Evolutionary conservation across 352 stramenopile genomes (phyloP).

Genomic region (Globisporangium megalacanthum): DNA sequence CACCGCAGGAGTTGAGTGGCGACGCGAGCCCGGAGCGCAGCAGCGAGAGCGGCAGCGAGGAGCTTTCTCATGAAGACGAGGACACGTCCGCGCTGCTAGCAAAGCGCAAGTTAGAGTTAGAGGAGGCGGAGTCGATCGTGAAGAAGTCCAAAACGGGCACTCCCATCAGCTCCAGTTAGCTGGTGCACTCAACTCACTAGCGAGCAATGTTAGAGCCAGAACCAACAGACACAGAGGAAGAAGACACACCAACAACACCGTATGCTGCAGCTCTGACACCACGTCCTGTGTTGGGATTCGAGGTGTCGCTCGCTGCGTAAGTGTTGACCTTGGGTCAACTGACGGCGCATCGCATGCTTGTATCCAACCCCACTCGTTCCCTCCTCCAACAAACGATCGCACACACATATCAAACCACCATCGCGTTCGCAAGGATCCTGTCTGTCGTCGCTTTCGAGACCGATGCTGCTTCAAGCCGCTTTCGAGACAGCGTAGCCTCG

Average conservation of each 20-base stretch:
- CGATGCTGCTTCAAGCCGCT: conserved; percentile 25
- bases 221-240: not conserved
- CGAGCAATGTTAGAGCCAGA: not conserved
- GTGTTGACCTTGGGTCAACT: too few relatives aligned
- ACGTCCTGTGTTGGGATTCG: too few relatives aligned
- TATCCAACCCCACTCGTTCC: not conserved
- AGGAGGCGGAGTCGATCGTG: conserved; percentile 58
- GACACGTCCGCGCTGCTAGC: conserved; percentile 22
- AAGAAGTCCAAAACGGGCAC: conserved; percentile 73
- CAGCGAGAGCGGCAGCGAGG: conserved; percentile 27
- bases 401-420: not conserved
- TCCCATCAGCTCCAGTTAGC: conserved; percentile 62
- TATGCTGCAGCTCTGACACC: not conserved
- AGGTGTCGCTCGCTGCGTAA: too few relatives aligned
- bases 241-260: not conserved
- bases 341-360: too few relatives aligned
- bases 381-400: not conserved
- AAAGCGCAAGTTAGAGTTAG: conserved; percentile 64
- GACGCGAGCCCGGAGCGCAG: conserved; percentile 12
- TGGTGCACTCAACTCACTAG: conserved; percentile 1
- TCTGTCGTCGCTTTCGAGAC: conserved; percentile 18
- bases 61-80: conserved; percentile 8
- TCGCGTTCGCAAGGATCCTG: conserved; percentile 15
- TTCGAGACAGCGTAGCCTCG: conserved; percentile 22
- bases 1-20: conserved; percentile 11